Base-by-base conservation (phyloP, 805 yeast genomes). In the Scheffersomyces ergatensis region DNA sequence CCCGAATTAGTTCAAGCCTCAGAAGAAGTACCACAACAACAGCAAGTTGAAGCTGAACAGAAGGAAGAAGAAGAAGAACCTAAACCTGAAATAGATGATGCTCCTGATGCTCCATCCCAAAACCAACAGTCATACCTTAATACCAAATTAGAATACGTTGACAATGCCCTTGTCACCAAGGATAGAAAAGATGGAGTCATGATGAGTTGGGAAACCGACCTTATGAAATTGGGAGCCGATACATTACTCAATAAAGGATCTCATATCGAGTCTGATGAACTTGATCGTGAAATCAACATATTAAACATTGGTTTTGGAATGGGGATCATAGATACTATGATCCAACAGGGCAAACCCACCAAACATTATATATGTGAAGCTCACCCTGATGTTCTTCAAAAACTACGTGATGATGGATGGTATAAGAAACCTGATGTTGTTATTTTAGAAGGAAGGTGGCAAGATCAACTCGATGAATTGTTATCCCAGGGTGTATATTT, bases 121-220 rank as follows among this genome's bases (percentile, higher is more conserved):
- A 72, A 80, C 44, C 89, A 85, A 45, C 58, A 69, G 2, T 74
- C 85, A 0, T 90, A 82, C 53, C 68, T 90, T 33, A 63, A 74
- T 11, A 77, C 90, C 3, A 72, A 82, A 53, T 66, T 90, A 19
- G 81, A 79, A 49, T 90, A 87, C 57, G 74, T 68, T 31, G 83
- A 82, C 44, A 76, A 72, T 38, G 82, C 93, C 0, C 68, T 90
- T 19, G 67, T 88, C 19, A 92, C 97, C 1, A 72, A 78, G 44
- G 83, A 79, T 18, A 68, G 83, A 38, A 71, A 76, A 35, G 97
- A 90, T 54, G 98, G 97, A 14, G 97, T 90, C 2, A 90, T 90
- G 98, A 90, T 90, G 98, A 85, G 84, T 51, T 90, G 98, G 98
- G 98, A 90, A 58, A 74, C 80, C 4, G 77, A 80, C 16, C 70